phyloP scores from a whole-genome alignment of 2,329 filamentous ascomycete genomes.

The Clarireedia paspali region DNA sequence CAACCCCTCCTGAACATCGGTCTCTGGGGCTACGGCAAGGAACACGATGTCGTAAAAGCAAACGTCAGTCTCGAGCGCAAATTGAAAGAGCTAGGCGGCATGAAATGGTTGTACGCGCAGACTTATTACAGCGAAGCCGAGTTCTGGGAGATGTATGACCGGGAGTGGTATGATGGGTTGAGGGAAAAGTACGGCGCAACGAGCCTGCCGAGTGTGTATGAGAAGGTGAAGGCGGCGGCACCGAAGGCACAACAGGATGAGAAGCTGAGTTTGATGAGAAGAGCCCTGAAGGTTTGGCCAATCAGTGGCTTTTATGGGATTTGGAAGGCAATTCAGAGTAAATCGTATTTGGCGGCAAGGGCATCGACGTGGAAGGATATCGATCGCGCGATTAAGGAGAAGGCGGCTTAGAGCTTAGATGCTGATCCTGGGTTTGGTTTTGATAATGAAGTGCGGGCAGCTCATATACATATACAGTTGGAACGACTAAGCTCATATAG shows the following conservation, averaged over 20 bases:
- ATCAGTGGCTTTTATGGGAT: conserved; percentile 53
- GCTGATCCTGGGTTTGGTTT: no score
- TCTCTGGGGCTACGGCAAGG: conserved; percentile 80
- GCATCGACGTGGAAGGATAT: conserved; percentile 21
- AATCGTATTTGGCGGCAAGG: conserved; percentile 24
- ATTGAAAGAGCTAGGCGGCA: conserved; percentile 60
- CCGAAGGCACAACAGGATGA: conserved; percentile 40
- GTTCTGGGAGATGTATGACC: conserved; percentile 59
- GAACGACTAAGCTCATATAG: no score
- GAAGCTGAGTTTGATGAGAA: conserved; percentile 34
- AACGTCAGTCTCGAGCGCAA: conserved; percentile 68
- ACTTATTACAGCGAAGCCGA: conserved; percentile 71
- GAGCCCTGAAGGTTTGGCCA: conserved; percentile 43
- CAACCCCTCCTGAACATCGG: conserved; percentile 53
- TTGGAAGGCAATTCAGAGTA: conserved; percentile 49
- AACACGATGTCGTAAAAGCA: conserved; percentile 54
- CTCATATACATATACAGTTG: no score
- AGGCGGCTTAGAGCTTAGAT: not conserved
- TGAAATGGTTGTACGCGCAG: conserved; percentile 85
- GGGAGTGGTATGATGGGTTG: conserved; percentile 53
- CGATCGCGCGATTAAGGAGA: not conserved
- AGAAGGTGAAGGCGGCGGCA: conserved; percentile 53
- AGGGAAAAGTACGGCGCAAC: conserved; percentile 55
- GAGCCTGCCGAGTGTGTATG: conserved; percentile 58
- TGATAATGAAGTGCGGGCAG: no score